Base-by-base conservation (phyloP, 2,329 filamentous ascomycete genomes). In the Ascochyta koolunga region DNA sequence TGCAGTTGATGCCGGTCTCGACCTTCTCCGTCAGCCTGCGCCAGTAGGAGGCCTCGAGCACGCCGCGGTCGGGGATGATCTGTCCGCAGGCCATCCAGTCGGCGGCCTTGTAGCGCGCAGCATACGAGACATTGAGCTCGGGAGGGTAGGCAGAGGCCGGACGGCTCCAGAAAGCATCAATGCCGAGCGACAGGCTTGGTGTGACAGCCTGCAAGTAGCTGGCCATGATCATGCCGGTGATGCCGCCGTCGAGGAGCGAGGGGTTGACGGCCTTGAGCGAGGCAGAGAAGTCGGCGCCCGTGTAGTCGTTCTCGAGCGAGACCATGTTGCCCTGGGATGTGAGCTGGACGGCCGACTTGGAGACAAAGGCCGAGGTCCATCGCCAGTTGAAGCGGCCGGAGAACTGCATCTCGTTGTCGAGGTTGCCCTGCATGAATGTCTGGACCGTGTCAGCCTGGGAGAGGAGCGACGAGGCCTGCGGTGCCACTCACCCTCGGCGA, bases 131-230 rank as follows among this genome's bases (percentile, higher is more conserved):
- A 56, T 89, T 89, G 47, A 92, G 90, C 75, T 98, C 93, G n/a
- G 95, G 95, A 37, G 90, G 90, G 76, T 93, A 86, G 70, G 87
- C 89, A 67, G 95, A 83, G 43, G 88, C 90, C 46, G 88, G 85
- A 72, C 93, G 90, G 80, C 96, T 93, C 91, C 91, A 97, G 67
- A 99, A 89, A 50, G 89, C 89, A 79, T 99, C 95, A 57, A 98
- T 82, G 66, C 95, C 95, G 47, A 99, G 82, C 42, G 93, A 86
- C 59, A 99, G 84, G 69, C 85, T 88, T 58, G 91, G 89, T 35
- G 95, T 99, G 58, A 99, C 80, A 44, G 92, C 90, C 78, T 99
- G 95, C 56, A 99, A 84, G 79, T 98, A 98, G 81, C 90, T 95
- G 67, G 91, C 93, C 70, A 99, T 93, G 75, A 91, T 91, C 78